Evolutionary conservation across 2,329 filamentous ascomycete genomes (phyloP).

Genomic region (Penicillium sp.): DNA sequence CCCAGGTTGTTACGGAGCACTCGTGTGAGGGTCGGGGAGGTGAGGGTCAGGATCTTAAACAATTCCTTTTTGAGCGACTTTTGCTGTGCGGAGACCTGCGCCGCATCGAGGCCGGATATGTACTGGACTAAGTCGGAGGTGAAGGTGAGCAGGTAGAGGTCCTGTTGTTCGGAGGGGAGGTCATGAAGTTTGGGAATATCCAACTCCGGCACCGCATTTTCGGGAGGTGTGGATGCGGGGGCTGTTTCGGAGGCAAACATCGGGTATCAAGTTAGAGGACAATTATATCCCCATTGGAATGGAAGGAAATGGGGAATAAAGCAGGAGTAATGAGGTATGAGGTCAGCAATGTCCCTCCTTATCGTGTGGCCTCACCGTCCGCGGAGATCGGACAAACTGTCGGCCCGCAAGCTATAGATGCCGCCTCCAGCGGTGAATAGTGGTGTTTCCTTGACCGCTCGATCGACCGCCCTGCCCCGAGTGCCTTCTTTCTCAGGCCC

Average conservation of each 20-base stretch:
- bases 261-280: conserved; percentile 27
- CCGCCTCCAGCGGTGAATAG: too few species aligned
- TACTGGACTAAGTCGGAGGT: conserved; percentile 82
- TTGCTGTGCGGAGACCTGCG: conserved; percentile 87
- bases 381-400: conserved; percentile 41
- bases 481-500: too few species aligned
- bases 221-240: conserved; percentile 42
- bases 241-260: conserved; percentile 49
- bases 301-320: conserved; percentile 12
- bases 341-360: conserved; percentile 28
- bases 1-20: conserved; percentile 90
- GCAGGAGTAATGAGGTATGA: conserved; percentile 7
- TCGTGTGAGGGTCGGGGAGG: conserved; percentile 80
- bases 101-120: conserved; percentile 71
- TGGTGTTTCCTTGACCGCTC: too few species aligned
- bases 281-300: conserved; percentile 8
- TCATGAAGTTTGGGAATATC: conserved; percentile 88
- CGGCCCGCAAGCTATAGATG: conserved; percentile 33
- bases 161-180: conserved; percentile 91
- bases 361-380: conserved; percentile 34
- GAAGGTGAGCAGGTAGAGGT: conserved; percentile 89
- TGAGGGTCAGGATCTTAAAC: conserved; percentile 86
- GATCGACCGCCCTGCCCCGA: too few species aligned
- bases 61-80: conserved; percentile 92
- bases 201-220: conserved; percentile 65